Conservation (phyloP, 371 early-diverging fungal species). For the Lichtheimia corymbifera region DNA sequence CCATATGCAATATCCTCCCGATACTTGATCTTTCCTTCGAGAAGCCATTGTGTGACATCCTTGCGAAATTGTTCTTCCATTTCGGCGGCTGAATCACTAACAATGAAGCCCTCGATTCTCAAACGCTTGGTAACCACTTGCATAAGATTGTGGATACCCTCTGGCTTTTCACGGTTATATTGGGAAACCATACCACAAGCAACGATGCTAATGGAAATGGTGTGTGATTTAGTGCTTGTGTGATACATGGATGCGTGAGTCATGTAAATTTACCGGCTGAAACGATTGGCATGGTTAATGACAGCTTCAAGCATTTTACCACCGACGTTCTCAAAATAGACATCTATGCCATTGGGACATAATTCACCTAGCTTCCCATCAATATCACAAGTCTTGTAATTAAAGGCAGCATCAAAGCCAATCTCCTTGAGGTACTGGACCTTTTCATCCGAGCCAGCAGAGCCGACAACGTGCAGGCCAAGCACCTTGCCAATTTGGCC, state of each 20-base stretch:
- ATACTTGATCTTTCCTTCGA: conserved; percentile 70
- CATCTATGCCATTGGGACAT: conserved; percentile 72
- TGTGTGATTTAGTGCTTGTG: background rate
- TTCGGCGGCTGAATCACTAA: conserved; percentile 36
- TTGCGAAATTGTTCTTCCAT: conserved; percentile 55
- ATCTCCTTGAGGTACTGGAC: conserved; percentile 60
- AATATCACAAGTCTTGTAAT: conserved; percentile 72
- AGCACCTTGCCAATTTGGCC: conserved; percentile 71
- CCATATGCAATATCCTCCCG: conserved; percentile 71
- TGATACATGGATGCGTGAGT: background rate
- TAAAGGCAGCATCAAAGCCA: conserved; percentile 79
- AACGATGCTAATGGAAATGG: conserved; percentile 40
- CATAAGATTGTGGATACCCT: conserved; percentile 37
- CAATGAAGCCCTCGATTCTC: conserved; percentile 67
- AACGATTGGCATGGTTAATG: conserved; percentile 48
- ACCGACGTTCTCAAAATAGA: conserved; percentile 77
- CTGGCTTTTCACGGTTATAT: conserved; percentile 53
- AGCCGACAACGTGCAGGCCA: conserved; percentile 72
- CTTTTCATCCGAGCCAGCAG: conserved; percentile 69
- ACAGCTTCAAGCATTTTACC: conserved; percentile 70
- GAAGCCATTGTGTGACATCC: conserved; percentile 65
- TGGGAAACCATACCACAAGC: conserved; percentile 73
- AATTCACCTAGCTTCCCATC: conserved; percentile 41
- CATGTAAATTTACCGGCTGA: conserved; percentile 34
- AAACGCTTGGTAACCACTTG: conserved; percentile 45